phyloP scores from a whole-genome alignment of 2,329 filamentous ascomycete species.

The Fusarium chuoi region DNA sequence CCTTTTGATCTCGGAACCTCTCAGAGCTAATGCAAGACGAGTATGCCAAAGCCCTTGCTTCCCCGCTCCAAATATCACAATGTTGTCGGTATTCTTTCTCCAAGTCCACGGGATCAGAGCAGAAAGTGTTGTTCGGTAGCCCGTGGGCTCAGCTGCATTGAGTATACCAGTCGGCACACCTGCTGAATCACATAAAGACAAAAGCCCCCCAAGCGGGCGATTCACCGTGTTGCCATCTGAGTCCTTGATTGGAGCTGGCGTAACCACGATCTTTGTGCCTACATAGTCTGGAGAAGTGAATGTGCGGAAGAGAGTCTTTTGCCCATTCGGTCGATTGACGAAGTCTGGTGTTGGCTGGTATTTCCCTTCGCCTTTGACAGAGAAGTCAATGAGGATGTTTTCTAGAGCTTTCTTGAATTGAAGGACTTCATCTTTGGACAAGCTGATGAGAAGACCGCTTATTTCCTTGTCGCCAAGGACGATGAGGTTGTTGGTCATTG shows the following conservation, averaged over 20 bases:
- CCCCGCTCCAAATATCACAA: conserved; percentile 76
- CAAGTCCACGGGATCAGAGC: conserved; percentile 69
- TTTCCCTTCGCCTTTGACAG: conserved; percentile 23
- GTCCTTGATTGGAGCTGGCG: conserved; percentile 8
- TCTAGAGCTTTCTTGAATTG: conserved; percentile 17
- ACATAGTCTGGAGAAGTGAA: conserved; percentile 34
- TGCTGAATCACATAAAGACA: conserved; percentile 22
- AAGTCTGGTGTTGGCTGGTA: conserved; percentile 37
- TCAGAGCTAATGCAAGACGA: conserved; percentile 69
- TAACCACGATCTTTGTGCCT: conserved; percentile 42
- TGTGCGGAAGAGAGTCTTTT: conserved; percentile 41
- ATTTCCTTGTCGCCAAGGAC: conserved; percentile 32
- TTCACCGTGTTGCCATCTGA: not conserved
- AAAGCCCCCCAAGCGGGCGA: conserved; percentile 15
- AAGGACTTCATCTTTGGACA: conserved; percentile 22
- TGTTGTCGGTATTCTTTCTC: conserved; percentile 52
- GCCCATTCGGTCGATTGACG: conserved; percentile 36
- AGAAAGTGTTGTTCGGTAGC: conserved; percentile 73
- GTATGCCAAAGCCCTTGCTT: conserved; percentile 79
- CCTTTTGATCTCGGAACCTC: conserved; percentile 38
- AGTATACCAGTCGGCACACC: conserved; percentile 58
- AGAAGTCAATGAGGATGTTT: conserved; percentile 27
- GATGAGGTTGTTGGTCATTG: conserved; percentile 1
- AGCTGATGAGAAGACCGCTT: conserved; percentile 27
- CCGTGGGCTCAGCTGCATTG: conserved; percentile 74